Conservation (phyloP, 176 grass and related monocot genomes). For the Raddia distichophylla region DNA sequence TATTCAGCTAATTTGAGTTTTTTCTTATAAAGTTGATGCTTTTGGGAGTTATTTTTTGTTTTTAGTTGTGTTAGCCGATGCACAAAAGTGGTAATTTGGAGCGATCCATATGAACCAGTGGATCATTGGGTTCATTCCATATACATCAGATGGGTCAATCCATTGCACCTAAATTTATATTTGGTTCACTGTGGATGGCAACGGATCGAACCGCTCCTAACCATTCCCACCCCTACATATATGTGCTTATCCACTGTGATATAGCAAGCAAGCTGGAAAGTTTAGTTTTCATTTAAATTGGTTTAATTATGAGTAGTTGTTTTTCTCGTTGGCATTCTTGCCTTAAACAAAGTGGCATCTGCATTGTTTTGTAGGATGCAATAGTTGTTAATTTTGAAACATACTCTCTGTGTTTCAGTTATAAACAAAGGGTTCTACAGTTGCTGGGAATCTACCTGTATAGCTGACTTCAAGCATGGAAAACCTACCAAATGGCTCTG, state of each 20-base stretch:
- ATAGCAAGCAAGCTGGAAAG: neutral
- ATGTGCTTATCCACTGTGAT: neutral
- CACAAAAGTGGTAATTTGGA: too few relatives aligned
- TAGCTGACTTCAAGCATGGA: slow-evolving; percentile 48
- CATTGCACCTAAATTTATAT: too few relatives aligned
- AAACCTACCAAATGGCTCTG: slow-evolving; percentile 33
- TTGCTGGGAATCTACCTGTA: neutral
- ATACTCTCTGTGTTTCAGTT: slow-evolving; percentile 40
- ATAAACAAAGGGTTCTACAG: slow-evolving; percentile 4
- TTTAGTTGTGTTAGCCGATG: too few relatives aligned
- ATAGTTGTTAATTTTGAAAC: slow-evolving; percentile 3
- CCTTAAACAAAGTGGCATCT: neutral
- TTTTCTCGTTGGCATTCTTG: neutral
- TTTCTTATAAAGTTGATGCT: too few relatives aligned
- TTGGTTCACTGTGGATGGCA: too few relatives aligned
- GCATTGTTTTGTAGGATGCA: slow-evolving; percentile 7
- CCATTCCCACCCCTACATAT: too few relatives aligned
- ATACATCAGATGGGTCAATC: too few relatives aligned
- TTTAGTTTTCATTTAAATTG: neutral
- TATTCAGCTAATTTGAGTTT: too few relatives aligned
- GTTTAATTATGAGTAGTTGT: neutral
- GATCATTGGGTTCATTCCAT: too few relatives aligned
- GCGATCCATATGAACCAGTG: too few relatives aligned
- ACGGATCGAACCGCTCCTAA: too few relatives aligned
- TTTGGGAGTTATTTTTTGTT: too few relatives aligned